phyloP scores from a whole-genome alignment of 1,139 yeast genomes.

The Saccharomyces pastorianus region DNA sequence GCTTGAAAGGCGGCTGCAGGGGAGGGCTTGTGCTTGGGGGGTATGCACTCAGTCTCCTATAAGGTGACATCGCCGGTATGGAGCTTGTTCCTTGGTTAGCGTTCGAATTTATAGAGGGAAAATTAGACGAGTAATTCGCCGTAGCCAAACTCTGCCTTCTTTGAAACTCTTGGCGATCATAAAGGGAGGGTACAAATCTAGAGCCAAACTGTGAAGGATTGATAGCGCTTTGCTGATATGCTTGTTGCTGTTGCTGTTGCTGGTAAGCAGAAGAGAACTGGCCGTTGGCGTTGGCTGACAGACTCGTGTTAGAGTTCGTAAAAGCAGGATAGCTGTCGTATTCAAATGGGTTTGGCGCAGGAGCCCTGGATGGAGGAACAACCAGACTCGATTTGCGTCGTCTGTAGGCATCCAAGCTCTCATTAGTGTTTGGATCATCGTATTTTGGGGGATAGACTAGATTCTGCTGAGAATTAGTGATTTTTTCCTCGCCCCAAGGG shows the following conservation, averaged over 20 bases:
- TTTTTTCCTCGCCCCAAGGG: conserved; percentile 22
- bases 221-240: conserved; percentile 7
- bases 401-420: conserved; percentile 9
- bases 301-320: not conserved
- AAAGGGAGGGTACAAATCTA: conserved; percentile 10
- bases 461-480: conserved; percentile 14
- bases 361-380: conserved; percentile 41
- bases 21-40: conserved; percentile 20
- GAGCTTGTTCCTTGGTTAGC: not conserved
- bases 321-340: conserved; percentile 27
- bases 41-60: conserved; percentile 28
- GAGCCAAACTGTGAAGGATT: not conserved
- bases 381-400: conserved; percentile 30
- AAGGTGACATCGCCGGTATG: conserved; percentile 14
- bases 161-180: conserved; percentile 26
- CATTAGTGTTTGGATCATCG: conserved; percentile 1
- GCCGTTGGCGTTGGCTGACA: conserved; percentile 5
- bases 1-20: conserved; percentile 20
- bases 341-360: conserved; percentile 38
- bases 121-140: conserved; percentile 2
- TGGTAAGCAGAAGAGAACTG: conserved; percentile 9
- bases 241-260: conserved; percentile 10
- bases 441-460: conserved; percentile 3
- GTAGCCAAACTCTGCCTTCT: conserved; percentile 36
- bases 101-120: not conserved